These are phyloP conservation scores for Aspergillus pseudoglaucus DNA, from an alignment of 2,329 filamentous ascomycete species.

Conservation along the genomic window DNA sequence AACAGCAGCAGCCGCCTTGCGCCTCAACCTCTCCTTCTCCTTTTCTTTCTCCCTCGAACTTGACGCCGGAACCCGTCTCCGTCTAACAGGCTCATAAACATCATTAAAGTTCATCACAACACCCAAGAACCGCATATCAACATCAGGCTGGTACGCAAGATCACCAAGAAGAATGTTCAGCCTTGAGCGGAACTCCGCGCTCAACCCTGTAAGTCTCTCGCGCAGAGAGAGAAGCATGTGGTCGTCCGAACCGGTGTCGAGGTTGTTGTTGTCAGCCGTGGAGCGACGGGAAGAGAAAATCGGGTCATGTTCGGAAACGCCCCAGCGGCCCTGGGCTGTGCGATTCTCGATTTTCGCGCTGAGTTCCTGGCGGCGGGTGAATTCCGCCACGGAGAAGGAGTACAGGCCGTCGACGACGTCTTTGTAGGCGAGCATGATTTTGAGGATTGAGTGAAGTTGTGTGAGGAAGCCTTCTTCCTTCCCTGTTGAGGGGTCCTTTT, in stretches of 20 bases:
- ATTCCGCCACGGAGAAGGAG: slow-evolving; percentile 90
- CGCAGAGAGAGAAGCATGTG: slow-evolving; percentile 69
- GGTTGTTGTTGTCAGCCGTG: background rate
- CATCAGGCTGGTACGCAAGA: slow-evolving; percentile 84
- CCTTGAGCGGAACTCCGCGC: slow-evolving; percentile 67
- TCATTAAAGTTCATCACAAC: slow-evolving; percentile 99
- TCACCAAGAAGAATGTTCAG: slow-evolving; percentile 82
- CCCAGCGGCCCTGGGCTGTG: slow-evolving; percentile 60
- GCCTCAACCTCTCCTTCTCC: slow-evolving; percentile 19
- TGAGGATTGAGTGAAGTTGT: slow-evolving; percentile 86
- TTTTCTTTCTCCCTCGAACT: slow-evolving; percentile 27
- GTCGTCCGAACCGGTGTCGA: slow-evolving; percentile 35
- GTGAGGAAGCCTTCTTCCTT: slow-evolving; percentile 75
- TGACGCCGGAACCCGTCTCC: slow-evolving; percentile 37
- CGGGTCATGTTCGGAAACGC: slow-evolving; percentile 51
- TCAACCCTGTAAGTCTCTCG: slow-evolving; percentile 64
- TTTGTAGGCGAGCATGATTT: slow-evolving; percentile 88
- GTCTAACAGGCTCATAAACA: slow-evolving; percentile 74
- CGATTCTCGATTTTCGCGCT: slow-evolving; percentile 64
- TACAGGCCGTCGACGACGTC: slow-evolving; percentile 92
- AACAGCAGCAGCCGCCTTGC: slow-evolving; percentile 14
- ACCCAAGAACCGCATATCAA: slow-evolving; percentile 90
- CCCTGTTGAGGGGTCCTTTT: slow-evolving; percentile 26
- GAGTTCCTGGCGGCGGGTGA: slow-evolving; percentile 80
- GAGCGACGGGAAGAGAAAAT: background rate